phyloP scores from a whole-genome alignment of 345 rosid genomes.

The Nephelium lappaceum region DNA sequence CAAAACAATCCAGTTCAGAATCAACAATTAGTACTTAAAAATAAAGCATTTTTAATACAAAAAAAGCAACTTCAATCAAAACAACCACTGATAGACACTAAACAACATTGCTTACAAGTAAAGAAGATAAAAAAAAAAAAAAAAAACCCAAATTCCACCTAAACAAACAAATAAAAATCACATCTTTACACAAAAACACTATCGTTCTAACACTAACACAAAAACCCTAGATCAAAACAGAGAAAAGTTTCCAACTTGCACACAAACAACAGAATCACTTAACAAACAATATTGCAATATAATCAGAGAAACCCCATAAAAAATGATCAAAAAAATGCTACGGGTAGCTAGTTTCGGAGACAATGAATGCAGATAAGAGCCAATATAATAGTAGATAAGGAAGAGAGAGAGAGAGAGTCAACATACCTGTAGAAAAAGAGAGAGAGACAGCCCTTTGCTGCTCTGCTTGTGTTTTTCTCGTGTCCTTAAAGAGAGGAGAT shows the following conservation, averaged over 20 bases:
- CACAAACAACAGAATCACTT: not conserved
- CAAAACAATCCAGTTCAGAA: not conserved
- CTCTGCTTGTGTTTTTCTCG: not conserved
- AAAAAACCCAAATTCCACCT: not conserved
- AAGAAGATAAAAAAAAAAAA: not conserved
- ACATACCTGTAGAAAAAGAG: not conserved
- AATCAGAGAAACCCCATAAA: not conserved
- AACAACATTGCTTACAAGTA: slow-evolving; percentile 1
- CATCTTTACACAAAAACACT: not conserved
- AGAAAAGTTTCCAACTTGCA: not conserved
- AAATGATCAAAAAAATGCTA: not conserved
- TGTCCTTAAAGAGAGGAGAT: not conserved
- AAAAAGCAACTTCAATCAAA: slow-evolving; percentile 6
- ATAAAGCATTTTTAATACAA: not conserved
- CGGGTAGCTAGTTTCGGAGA: not conserved
- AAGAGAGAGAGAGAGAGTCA: slow-evolving; percentile 2
- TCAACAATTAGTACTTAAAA: not conserved
- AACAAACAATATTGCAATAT: not conserved
- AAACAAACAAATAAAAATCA: not conserved
- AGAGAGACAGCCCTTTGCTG: not conserved
- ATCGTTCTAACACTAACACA: not conserved
- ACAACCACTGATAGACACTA: not conserved
- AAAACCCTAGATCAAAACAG: slow-evolving; percentile 3
- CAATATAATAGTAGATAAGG: not conserved
- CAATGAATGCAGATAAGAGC: not conserved